Evolutionary conservation across 1,284 basidiomycete genomes (phyloP).

Genomic region (Rhodotorula sp.): DNA sequence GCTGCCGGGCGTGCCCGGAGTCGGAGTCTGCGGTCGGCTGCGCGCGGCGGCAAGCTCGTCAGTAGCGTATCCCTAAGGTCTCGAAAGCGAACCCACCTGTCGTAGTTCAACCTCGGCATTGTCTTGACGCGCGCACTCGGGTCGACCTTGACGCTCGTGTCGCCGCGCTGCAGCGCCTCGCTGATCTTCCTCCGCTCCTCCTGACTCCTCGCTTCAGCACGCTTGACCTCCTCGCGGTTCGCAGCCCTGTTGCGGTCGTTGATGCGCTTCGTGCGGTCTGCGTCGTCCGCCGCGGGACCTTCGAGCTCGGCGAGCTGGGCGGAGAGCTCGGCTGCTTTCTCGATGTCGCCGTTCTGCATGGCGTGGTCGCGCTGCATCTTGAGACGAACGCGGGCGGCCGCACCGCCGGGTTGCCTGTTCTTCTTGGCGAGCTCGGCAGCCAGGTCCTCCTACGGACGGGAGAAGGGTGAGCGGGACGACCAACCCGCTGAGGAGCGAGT

Average conservation of each 20-base stretch:
- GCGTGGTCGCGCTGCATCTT: conserved; percentile 33
- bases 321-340: conserved; percentile 7
- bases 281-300: conserved; percentile 23
- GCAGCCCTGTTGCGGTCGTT: conserved; percentile 83
- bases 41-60: background rate
- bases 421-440: conserved; percentile 30
- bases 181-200: conserved; percentile 64
- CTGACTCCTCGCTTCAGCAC: conserved; percentile 63
- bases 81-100: conserved; percentile 17
- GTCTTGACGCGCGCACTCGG: conserved; percentile 64
- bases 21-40: conserved; percentile 20
- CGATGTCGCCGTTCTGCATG: conserved; percentile 5
- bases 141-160: conserved; percentile 55
- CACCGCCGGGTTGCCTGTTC: conserved; percentile 3
- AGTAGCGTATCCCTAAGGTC: background rate
- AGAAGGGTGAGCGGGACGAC: background rate
- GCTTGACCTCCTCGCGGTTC: conserved; percentile 72
- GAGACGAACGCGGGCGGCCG: conserved; percentile 23
- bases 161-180: conserved; percentile 53
- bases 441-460: conserved; percentile 32
- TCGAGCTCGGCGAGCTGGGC: conserved; percentile 22
- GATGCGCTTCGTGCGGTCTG: conserved; percentile 61
- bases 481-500: background rate
- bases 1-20: conserved; percentile 7
- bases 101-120: conserved; percentile 52